Evolutionary conservation across 2,329 filamentous ascomycete species (phyloP), one percentile per base, ranked within the genome.

Genomic region (Venturia nashicola): DNA sequence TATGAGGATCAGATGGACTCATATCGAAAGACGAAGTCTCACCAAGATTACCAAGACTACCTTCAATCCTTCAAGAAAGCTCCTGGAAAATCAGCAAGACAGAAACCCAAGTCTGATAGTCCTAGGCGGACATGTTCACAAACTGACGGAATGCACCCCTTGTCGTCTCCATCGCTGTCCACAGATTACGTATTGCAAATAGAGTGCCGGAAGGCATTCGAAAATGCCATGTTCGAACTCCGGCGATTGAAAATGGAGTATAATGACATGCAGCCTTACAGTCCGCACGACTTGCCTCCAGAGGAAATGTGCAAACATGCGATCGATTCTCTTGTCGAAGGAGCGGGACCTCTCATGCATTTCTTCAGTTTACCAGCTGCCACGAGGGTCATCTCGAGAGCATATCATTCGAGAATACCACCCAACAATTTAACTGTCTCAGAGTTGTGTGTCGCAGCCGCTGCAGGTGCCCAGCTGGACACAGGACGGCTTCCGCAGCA

Each of bases 401-500:
- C 67, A 16, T 68, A 67, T 46, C 48, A 62, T 42, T 36, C 34
- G n/a, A 18, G 32, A 27, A 39, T 6, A 11, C 4, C 20, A 20
- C 64, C 61, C 4, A 63, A 42, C 39, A 59, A 39, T 32, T 32
- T 60, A 23, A 11, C 46, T 32, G 8, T 59, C n/a, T 51, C 57
- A 7, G 65, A 68, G 43, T 46, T 66, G 16, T 68, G 65, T 65
- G 61, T 65, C 27, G 65, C 67, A 62, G 51, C 65, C 46, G 65
- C 65, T 54, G 59, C 66, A 32, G 65, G 67, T 14, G 65, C 54
- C 42, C 65, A 67, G 20, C 64, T 62, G 43, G 63, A 67, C 60
- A 57, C 40, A 36, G 42, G 59, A 11, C 6, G 39, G 6, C 51
- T 59, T 9, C 48, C 23, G 32, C 18, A 7, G 32, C n/a, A 36